phyloP scores from a whole-genome alignment of 2,329 filamentous ascomycete species.

The Colletotrichum caudatum region DNA sequence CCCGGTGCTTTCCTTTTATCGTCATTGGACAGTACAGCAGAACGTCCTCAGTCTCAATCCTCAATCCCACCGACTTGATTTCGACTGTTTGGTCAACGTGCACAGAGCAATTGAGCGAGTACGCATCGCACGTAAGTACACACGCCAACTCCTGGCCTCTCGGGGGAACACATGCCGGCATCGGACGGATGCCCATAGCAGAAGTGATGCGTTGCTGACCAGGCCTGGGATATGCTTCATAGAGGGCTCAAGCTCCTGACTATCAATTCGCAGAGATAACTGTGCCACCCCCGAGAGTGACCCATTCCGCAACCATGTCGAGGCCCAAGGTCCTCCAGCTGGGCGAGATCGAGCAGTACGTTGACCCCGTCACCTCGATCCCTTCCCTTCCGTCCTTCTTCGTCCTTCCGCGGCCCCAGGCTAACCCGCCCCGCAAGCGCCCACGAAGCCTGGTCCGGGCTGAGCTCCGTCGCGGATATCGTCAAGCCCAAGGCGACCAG shows the following conservation, averaged over 20 bases:
- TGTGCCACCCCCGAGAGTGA: too few relatives aligned
- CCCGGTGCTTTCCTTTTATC: not conserved
- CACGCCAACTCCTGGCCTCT: not conserved
- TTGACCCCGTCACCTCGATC: not conserved
- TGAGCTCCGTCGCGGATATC: constrained; percentile 74
- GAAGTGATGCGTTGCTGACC: not conserved
- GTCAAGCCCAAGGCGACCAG: constrained; percentile 70
- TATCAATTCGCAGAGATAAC: not conserved
- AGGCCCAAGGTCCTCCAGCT: constrained; percentile 54
- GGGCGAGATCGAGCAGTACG: constrained; percentile 56
- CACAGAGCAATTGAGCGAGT: not conserved
- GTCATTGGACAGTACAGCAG: not conserved
- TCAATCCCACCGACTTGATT: not conserved
- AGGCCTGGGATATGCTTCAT: not conserved
- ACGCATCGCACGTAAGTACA: not conserved
- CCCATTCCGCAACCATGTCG: constrained; percentile 17
- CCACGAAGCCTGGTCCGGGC: constrained; percentile 70
- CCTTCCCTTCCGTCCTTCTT: too few relatives aligned
- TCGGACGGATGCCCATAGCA: not conserved
- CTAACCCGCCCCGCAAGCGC: constrained; percentile 67
- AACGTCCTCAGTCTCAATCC: not conserved
- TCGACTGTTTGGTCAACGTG: not conserved
- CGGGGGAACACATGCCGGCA: not conserved
- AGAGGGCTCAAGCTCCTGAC: too few relatives aligned
- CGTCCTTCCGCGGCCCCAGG: too few relatives aligned